Base-by-base conservation (phyloP, 805 yeast genomes). In the Lipomyces orientalis region DNA sequence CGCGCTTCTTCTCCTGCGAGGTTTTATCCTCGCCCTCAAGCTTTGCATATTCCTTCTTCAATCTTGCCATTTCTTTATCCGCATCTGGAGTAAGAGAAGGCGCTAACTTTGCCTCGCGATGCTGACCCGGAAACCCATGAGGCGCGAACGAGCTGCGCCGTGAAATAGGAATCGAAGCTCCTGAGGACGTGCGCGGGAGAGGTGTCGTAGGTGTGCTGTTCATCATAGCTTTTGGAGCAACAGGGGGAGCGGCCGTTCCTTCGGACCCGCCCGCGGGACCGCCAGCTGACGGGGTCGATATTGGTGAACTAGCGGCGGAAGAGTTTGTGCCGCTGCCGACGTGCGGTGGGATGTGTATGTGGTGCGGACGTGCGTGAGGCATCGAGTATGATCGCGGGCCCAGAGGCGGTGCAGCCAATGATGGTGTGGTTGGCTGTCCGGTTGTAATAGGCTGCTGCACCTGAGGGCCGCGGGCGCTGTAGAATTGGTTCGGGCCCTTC, bases 141-240 rank as follows among this genome's bases (percentile, higher is more conserved):
- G 59, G 57, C 22, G 65, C 29, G 9, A 22, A 61, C 12, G 19
- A 19, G 51, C 34, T 43, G 31, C 58, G 64, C 7, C 22, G 63
- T 4, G 25, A 58, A 39, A 16, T 4, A 37, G 25, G 37, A 14
- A 14, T 64, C 62, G 49, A 31, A 31, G 54, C 59, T 49, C 46
- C 63, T 55, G 22, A 59, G 37, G 10, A 22, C 8, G 49, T 43
- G n/a, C 49, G 49, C 19, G 49, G 49, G 25, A 33, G 43, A 49
- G 46, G 67, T 10, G 66, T 55, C 10, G 52, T 9, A 19, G 65
- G 14, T 25, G 35, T 46, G 49, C 63, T 55, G 35, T 54, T 43
- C 39, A 68, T 64, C 71, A 68, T 68, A 7, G 71, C 68, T 25
- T 65, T 68, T 8, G 71, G 71, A 22, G 66, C 71, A 51, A 58